phyloP scores from a whole-genome alignment of 331 rosid species.

The Ulmus americana region DNA sequence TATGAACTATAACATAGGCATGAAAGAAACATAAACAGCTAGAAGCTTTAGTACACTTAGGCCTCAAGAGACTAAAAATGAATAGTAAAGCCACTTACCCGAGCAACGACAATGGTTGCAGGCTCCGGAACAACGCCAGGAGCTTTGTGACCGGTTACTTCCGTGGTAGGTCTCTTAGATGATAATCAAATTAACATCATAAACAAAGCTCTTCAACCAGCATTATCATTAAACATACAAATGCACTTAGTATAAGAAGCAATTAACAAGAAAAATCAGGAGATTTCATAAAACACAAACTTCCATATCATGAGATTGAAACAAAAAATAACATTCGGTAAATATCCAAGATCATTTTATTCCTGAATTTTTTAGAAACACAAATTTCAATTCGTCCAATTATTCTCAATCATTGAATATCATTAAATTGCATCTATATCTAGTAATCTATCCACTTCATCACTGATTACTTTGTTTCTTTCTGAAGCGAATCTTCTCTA shows the following conservation, averaged over 20 bases:
- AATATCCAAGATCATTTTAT: too few species aligned
- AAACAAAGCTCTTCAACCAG: not conserved
- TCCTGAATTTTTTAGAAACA: too few species aligned
- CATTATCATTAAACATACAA: not conserved
- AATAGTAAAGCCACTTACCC: conserved; percentile 37
- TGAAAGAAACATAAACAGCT: not conserved
- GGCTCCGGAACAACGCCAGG: conserved; percentile 86
- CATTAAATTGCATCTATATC: not conserved
- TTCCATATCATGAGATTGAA: too few species aligned
- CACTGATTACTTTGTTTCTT: too few species aligned
- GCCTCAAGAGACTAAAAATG: not conserved
- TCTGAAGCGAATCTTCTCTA: too few species aligned
- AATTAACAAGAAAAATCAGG: too few species aligned
- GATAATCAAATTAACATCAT: not conserved
- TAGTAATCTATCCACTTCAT: too few species aligned
- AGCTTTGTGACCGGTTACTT: conserved; percentile 81
- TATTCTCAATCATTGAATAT: not conserved
- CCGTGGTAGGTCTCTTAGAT: conserved; percentile 62
- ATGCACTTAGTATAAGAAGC: too few species aligned
- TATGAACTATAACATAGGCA: too few species aligned
- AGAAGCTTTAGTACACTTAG: not conserved
- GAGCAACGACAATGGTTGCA: conserved; percentile 70
- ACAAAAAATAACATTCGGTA: too few species aligned
- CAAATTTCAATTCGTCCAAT: too few species aligned
- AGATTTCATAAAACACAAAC: too few species aligned